A percentile compares a stretch with the other conserved stretches of the same genome.
Evolutionary conservation across 2,329 filamentous ascomycete species (phyloP).

Genomic region (Lasiodiplodia sp.): DNA sequence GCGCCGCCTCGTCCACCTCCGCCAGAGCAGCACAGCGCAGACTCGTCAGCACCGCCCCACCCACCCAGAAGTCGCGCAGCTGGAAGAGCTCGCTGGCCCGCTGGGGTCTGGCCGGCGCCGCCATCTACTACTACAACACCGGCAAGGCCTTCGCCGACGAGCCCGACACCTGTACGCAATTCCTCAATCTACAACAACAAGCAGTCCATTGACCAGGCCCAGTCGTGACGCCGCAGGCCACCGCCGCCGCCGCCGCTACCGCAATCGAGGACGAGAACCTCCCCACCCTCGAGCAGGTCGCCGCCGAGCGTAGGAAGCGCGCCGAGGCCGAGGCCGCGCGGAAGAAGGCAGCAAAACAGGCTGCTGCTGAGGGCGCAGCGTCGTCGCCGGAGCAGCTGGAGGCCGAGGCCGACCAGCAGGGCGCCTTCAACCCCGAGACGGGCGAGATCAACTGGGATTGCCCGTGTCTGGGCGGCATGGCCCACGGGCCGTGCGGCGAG

Average conservation of each 20-base stretch:
- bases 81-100: slow-evolving; percentile 80
- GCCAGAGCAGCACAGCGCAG: slow-evolving; percentile 50
- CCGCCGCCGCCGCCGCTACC: neutral
- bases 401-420: slow-evolving; percentile 83
- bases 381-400: slow-evolving; percentile 67
- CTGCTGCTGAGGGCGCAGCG: slow-evolving; percentile 27
- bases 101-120: slow-evolving; percentile 77
- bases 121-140: slow-evolving; percentile 94
- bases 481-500: slow-evolving; percentile 91
- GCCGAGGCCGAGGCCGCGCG: slow-evolving; percentile 36
- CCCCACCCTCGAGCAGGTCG: slow-evolving; percentile 54
- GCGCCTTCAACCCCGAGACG: slow-evolving; percentile 96
- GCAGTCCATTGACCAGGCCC: slow-evolving; percentile 1
- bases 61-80: slow-evolving; percentile 73
- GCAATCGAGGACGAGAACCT: slow-evolving; percentile 48
- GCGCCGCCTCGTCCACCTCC: slow-evolving; percentile 36
- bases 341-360: slow-evolving; percentile 29
- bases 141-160: slow-evolving; percentile 87
- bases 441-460: slow-evolving; percentile 99
- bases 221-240: slow-evolving; percentile 48
- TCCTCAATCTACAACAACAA: neutral
- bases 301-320: slow-evolving; percentile 49
- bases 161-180: slow-evolving; percentile 63
- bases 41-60: slow-evolving; percentile 65
- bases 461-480: slow-evolving; percentile 96